Base-by-base conservation (phyloP, 768 basidiomycete species). In the Lenzites betulinus region DNA sequence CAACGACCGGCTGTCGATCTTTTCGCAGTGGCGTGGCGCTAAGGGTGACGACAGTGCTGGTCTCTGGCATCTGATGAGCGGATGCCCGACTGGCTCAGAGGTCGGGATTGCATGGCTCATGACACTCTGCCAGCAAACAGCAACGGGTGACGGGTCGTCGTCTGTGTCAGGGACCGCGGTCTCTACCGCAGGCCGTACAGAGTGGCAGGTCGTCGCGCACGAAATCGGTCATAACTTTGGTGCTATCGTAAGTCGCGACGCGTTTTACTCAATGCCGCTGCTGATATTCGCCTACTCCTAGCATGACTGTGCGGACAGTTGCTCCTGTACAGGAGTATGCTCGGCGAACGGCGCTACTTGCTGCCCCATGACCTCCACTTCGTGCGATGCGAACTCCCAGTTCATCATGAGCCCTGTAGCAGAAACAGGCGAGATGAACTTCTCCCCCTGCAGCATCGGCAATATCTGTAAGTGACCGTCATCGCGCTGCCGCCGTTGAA, bases 221-320 rank as follows among this genome's bases (percentile, higher is more conserved):
- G 91, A 93, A 71, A 90, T 86, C 58, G 90, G 90, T 16, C 89
- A 91, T 72, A 95, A 93, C 68, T 93, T 95, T 74, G 92, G 93
- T 48, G 92, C 92, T 18, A 93, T 93, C 63, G 88, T 90, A 67
- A 74, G 88, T 82, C 30, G 7, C 47, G 26, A 65, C 56, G 20
- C 49, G 18, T 25, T 44, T 18, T 2, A 8, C 4, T 25, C 15
- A 1, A 23, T 30, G 3, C 2, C 23, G 30, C 12, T 4, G 13
- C 51, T 54, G n/a, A 54, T n/a, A 36, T 11, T 51, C 18, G 63
- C 43, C 11, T 5, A 23, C 36, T n/a, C 33, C 25, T 64, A 87
- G 86, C 85, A 86, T 65, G 84, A 86, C 67, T 95, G 93, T 68
- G 74, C 83, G 2, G 73, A 78, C 39, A 86, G 83, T 1, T 94